These are phyloP conservation scores for Suillus subalutaceus DNA, from an alignment of 768 basidiomycete genomes.

Conservation along the genomic window DNA sequence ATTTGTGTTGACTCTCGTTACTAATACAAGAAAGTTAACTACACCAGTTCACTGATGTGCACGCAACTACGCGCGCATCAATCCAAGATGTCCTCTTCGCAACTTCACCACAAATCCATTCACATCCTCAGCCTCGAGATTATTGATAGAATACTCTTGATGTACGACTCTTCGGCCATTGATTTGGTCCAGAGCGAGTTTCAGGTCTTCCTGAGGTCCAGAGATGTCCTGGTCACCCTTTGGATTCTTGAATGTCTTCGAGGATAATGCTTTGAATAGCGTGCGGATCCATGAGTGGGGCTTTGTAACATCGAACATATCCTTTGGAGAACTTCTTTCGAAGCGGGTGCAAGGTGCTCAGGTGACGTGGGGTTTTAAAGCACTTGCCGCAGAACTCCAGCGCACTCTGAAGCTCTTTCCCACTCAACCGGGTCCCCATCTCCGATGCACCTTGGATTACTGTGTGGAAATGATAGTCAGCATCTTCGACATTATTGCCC, in stretches of 20 bases:
- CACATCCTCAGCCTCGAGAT: conserved; percentile 66
- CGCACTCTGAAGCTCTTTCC: conserved; percentile 72
- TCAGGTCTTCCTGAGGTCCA: conserved; percentile 37
- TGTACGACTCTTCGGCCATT: conserved; percentile 74
- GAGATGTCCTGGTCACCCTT: background rate
- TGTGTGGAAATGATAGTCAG: conserved; percentile 26
- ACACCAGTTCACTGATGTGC: too few species aligned
- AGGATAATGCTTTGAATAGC: conserved; percentile 14
- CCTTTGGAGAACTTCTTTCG: conserved; percentile 28
- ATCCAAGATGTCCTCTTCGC: conserved; percentile 57
- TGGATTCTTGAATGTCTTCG: conserved; percentile 6
- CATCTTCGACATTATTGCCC: background rate
- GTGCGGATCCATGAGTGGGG: conserved; percentile 23
- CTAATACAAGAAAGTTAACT: too few species aligned
- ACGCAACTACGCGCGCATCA: conserved; percentile 28
- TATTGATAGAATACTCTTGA: conserved; percentile 67
- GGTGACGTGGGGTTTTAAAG: conserved; percentile 70
- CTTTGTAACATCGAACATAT: conserved; percentile 25
- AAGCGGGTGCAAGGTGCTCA: conserved; percentile 35
- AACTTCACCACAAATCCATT: conserved; percentile 61
- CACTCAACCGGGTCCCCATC: conserved; percentile 71
- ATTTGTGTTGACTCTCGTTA: too few species aligned
- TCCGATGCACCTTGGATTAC: conserved; percentile 84
- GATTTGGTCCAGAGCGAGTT: conserved; percentile 64
- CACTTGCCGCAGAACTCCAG: conserved; percentile 78